Conservation (phyloP, 352 stramenopile species). For the Phytophthora fragariaefolia region DNA sequence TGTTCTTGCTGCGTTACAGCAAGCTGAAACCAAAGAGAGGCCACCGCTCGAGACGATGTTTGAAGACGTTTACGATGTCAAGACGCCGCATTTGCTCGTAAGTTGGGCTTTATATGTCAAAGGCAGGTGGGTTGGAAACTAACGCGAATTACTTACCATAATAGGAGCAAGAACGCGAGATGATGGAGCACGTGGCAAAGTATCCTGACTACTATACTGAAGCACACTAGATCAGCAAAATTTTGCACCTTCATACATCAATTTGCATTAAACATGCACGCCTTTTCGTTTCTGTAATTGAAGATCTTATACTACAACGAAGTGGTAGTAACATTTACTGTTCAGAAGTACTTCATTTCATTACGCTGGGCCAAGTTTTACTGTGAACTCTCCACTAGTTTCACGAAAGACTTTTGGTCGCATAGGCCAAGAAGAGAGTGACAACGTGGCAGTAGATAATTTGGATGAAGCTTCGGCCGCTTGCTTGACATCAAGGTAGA, state of each 20-base stretch:
- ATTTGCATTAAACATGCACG: conserved; percentile 5
- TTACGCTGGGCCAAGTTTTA: conserved; percentile 30
- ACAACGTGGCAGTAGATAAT: not conserved
- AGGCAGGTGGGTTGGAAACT: conserved; percentile 2
- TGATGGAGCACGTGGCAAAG: conserved; percentile 92
- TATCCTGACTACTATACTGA: conserved; percentile 93
- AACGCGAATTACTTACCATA: conserved; percentile 6
- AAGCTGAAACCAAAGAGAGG: conserved; percentile 91
- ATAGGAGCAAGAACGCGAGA: conserved; percentile 93
- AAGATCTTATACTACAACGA: no score
- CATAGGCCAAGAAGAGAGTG: conserved; percentile 23
- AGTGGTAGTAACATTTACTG: no score
- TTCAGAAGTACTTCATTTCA: not conserved
- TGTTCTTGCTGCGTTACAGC: conserved; percentile 83
- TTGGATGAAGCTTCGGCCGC: conserved; percentile 19
- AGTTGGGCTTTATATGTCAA: conserved; percentile 13
- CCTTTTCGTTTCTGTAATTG: not conserved
- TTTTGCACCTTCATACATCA: conserved; percentile 7
- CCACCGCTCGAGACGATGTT: conserved; percentile 94
- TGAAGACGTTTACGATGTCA: conserved; percentile 97
- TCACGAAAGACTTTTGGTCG: conserved; percentile 30
- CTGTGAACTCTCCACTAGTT: conserved; percentile 34
- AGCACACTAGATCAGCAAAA: conserved; percentile 30
- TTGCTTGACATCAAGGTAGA: conserved; percentile 57
- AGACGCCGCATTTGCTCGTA: conserved; percentile 92